Evolutionary conservation across 139 green algal genomes (phyloP).

Genomic region (Cymbomonas tetramitiformis): DNA sequence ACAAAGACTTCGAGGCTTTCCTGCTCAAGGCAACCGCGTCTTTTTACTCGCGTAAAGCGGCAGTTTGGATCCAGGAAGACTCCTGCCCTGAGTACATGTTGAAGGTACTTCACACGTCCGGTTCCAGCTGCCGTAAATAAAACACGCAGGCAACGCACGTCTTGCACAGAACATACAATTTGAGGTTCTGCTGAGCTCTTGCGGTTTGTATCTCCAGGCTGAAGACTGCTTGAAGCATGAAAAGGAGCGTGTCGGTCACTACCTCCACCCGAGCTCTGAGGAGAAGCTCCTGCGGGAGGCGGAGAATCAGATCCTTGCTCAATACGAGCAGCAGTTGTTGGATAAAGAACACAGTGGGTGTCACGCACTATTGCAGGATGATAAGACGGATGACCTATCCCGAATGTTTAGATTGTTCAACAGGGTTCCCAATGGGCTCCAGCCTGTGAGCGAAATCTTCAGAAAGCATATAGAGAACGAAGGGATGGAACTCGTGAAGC

Average conservation of each 20-base stretch:
- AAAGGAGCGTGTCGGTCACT: constrained; percentile 78
- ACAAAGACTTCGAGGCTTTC: constrained; percentile 82
- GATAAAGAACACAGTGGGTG: constrained; percentile 87
- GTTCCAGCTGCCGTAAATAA: not conserved
- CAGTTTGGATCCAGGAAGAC: constrained; percentile 69
- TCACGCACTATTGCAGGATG: constrained; percentile 73
- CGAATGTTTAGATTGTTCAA: constrained; percentile 95
- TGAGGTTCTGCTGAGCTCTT: not conserved
- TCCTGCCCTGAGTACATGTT: constrained; percentile 89
- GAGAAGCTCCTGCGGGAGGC: constrained; percentile 72
- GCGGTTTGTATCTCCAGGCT: constrained; percentile 22
- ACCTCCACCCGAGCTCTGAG: constrained; percentile 76
- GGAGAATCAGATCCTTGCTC: constrained; percentile 71
- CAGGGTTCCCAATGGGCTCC: constrained; percentile 73
- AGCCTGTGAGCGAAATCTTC: constrained; percentile 77
- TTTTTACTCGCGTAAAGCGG: constrained; percentile 71
- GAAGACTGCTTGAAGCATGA: constrained; percentile 74
- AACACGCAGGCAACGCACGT: not conserved
- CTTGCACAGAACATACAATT: not conserved
- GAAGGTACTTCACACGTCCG: no score
- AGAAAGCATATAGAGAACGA: constrained; percentile 79
- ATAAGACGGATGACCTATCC: constrained; percentile 81
- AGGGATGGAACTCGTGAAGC: constrained; percentile 37
- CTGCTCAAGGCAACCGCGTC: constrained; percentile 59
- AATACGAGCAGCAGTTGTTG: constrained; percentile 71